Percentiles rank a stretch among this genome's conserved stretches.
Conservation (phyloP, 2,329 filamentous ascomycete species). For the Clonostachys rhizophaga region DNA sequence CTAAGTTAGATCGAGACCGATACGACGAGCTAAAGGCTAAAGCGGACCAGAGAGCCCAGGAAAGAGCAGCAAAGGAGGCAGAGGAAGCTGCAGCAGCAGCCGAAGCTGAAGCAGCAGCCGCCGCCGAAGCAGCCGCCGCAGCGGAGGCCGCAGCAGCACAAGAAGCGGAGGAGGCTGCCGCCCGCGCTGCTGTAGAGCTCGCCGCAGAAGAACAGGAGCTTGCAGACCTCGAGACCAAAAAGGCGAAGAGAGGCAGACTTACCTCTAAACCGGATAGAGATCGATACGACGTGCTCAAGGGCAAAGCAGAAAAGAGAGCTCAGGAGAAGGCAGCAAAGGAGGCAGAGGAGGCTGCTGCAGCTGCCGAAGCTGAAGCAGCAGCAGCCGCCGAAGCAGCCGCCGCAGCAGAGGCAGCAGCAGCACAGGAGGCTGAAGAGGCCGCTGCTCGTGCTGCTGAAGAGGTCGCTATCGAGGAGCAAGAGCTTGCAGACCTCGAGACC, state of each 20-base stretch:
- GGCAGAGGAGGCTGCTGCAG: constrained; percentile 18
- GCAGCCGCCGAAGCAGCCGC: constrained; percentile 13
- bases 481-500: constrained; percentile 16
- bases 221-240: constrained; percentile 17
- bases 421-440: constrained; percentile 7
- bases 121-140: constrained; percentile 1
- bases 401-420: constrained; percentile 4
- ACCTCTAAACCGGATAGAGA: constrained; percentile 12
- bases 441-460: constrained; percentile 8
- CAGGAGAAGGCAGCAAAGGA: constrained; percentile 10
- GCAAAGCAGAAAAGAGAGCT: constrained; percentile 9
- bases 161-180: constrained; percentile 2
- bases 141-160: constrained; percentile 12
- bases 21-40: constrained; percentile 7
- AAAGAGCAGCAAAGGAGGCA: constrained; percentile 15
- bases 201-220: constrained; percentile 12
- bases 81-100: constrained; percentile 10
- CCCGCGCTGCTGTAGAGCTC: constrained; percentile 7
- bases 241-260: constrained; percentile 16
- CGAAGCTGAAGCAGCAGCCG: background rate
- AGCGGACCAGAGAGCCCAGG: constrained; percentile 17
- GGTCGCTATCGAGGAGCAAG: constrained; percentile 12
- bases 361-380: constrained; percentile 15
- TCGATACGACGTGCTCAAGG: constrained; percentile 15
- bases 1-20: constrained; percentile 9